Evolutionary conservation across 2,329 filamentous ascomycete genomes (phyloP).

Genomic region (Aureobasidium subglaciale): DNA sequence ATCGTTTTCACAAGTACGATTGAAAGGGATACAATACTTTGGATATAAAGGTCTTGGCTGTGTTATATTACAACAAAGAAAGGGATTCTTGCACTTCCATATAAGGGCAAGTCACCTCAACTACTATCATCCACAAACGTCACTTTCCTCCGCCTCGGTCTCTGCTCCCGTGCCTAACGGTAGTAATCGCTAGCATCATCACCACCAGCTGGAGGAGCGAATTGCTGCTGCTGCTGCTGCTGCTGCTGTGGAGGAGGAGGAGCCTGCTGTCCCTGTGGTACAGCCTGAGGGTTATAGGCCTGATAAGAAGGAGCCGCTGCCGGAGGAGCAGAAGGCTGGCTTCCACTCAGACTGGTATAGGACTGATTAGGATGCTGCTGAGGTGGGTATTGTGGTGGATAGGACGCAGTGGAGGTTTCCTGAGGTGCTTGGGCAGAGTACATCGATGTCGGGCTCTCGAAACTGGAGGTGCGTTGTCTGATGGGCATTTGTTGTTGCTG

Average conservation of each 20-base stretch:
- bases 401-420: constrained; percentile 1
- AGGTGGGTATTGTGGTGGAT: constrained; percentile 9
- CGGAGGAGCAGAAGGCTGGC: constrained; percentile 16
- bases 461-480: constrained; percentile 24
- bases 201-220: constrained; percentile 21
- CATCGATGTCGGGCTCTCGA: constrained; percentile 25
- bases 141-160: not conserved
- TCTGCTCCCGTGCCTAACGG: constrained; percentile 16
- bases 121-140: not conserved
- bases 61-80: too few relatives aligned
- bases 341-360: not conserved
- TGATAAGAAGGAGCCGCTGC: constrained; percentile 19
- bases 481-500: constrained; percentile 16
- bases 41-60: too few relatives aligned
- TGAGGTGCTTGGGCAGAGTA: constrained; percentile 24
- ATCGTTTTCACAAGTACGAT: too few relatives aligned
- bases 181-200: constrained; percentile 32
- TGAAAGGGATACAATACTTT: too few relatives aligned
- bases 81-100: too few relatives aligned
- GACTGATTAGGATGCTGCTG: constrained; percentile 15
- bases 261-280: constrained; percentile 14
- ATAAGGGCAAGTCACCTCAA: not conserved
- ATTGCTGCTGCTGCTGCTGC: constrained; percentile 18
- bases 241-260: too few relatives aligned
- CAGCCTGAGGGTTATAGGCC: constrained; percentile 18